Evolutionary conservation across 352 stramenopile genomes (phyloP), one percentile per base, ranked within the genome.

Genomic region (Phytopythium delawarense): DNA sequence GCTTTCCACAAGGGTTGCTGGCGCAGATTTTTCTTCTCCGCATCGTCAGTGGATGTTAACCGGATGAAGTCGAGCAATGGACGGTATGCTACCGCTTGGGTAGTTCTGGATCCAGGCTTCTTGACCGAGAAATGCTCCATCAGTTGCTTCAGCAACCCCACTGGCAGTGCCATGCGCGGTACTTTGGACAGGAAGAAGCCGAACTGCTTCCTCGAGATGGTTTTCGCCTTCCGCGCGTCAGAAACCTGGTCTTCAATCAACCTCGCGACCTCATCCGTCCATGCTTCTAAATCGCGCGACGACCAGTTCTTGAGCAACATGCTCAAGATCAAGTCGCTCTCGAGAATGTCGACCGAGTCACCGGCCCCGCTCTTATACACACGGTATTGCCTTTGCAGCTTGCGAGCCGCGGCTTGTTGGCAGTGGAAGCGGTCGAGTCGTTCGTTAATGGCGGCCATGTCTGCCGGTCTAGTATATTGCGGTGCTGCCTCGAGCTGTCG

Each of bases 11-110:
- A n/a, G 7, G 64, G 32, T 46, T 66, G 57, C 20, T 62, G 58
- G 18, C 64, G 51, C 15, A 62, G 67, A n/a, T 76, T 75, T 45
- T 62, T 52, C n/a, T 51, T 52, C 18, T 79, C 67, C 13, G 44
- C 57, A 25, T 78, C 68, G 45, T 78, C 67, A 1, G 68, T 87
- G 7, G 61, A 54, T 0, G 77, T 69, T 3, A 70, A 74, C 58
- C 70, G 79, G 20, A 90, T 66, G 25, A 88, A 88, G 32, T 75
- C 66, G 12, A 84, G 56, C 25, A 90, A 56, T 7, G 78, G 52
- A 7, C 45, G 67, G 61, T 82, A 89, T 5, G 70, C 72, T 9
- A 89, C 58, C 2, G 21, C n/a, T 30, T 57, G 25, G 9, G 13
- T 16, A 3, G 45, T 42, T n/a, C 40, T 28, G 11, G 70, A 54